Evolutionary conservation across 1,139 yeast genomes (phyloP).

Genomic region (Candida tropicalis): DNA sequence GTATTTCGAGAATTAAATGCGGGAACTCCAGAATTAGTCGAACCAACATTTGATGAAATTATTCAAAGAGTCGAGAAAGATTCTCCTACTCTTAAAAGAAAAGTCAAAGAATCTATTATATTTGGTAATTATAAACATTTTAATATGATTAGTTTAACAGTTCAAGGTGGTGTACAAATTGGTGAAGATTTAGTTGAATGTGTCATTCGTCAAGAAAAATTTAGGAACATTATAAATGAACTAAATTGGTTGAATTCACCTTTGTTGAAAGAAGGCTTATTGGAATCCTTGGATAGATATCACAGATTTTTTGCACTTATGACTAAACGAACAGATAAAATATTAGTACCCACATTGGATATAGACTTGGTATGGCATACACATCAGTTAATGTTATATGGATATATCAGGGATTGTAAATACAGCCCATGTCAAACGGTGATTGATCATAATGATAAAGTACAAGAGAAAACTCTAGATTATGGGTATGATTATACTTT

Average conservation of each 20-base stretch:
- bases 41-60: not conserved
- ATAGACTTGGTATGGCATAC: constrained; percentile 46
- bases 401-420: constrained; percentile 27
- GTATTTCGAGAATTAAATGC: not conserved
- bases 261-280: constrained; percentile 20
- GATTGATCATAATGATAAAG: constrained; percentile 20
- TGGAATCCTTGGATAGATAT: constrained; percentile 27
- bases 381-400: constrained; percentile 31
- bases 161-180: constrained; percentile 18
- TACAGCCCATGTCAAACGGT: constrained; percentile 12
- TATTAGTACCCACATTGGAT: constrained; percentile 41
- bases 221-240: constrained; percentile 31
- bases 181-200: constrained; percentile 36
- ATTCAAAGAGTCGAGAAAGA: not conserved
- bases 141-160: constrained; percentile 25
- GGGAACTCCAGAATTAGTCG: not conserved
- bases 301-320: constrained; percentile 27
- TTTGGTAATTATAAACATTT: constrained; percentile 9
- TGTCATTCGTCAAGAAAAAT: constrained; percentile 33
- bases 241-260: constrained; percentile 33
- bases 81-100: not conserved
- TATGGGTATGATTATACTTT: constrained; percentile 18
- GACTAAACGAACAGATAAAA: constrained; percentile 6
- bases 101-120: not conserved
- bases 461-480: constrained; percentile 16